These are phyloP conservation scores for Tetrahymena thermophila DNA, from an alignment of 73 alveolate genomes.

Conservation along the genomic window DNA sequence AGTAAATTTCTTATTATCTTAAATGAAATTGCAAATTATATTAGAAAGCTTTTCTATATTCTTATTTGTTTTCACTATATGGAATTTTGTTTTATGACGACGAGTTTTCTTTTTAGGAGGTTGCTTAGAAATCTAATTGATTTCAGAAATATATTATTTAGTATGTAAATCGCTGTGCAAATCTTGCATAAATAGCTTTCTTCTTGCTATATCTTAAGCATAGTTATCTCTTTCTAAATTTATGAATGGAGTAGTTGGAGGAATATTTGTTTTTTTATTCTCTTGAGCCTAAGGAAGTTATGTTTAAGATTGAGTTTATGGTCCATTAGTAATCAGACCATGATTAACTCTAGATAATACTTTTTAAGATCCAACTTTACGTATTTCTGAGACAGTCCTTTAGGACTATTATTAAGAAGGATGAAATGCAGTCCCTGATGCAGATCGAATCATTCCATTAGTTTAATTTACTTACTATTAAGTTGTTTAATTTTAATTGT, in stretches of 20 bases:
- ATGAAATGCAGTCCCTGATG: neutral
- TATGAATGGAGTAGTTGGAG: neutral
- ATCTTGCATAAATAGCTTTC: neutral
- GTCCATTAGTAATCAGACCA: neutral
- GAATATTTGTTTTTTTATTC: neutral
- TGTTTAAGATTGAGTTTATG: neutral
- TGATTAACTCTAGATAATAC: neutral
- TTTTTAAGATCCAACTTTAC: neutral
- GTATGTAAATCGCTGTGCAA: neutral
- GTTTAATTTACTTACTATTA: neutral
- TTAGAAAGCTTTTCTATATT: constrained; percentile 12
- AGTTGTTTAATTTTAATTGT: neutral
- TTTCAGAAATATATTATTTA: constrained; percentile 1
- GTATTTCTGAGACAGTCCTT: neutral
- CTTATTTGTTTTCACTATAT: constrained; percentile 17
- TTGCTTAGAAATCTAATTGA: constrained; percentile 5
- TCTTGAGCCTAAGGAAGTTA: neutral
- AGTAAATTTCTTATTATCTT: neutral
- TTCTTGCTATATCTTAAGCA: neutral
- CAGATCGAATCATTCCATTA: neutral
- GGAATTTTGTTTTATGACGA: constrained; percentile 33
- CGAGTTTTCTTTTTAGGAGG: constrained; percentile 41
- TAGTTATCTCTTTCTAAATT: neutral
- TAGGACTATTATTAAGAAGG: neutral
- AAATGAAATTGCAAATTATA: neutral